Evolutionary conservation across 108 stramenopile genomes (phyloP).

Genomic region (Chaetoceros tenuissimus): DNA sequence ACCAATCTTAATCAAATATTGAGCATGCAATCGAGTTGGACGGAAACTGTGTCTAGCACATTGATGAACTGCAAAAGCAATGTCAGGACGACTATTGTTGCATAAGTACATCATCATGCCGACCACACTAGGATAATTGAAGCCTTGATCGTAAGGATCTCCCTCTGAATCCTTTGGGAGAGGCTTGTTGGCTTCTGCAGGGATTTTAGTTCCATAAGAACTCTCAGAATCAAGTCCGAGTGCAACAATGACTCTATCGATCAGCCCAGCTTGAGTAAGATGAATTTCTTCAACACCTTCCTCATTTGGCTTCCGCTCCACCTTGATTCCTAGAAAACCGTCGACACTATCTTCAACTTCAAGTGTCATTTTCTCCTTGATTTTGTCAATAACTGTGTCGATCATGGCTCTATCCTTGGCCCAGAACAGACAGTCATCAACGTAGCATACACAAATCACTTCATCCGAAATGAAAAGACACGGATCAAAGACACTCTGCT

Average conservation of each 20-base stretch:
- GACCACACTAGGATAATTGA: conserved; percentile 1
- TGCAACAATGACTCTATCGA: conserved; percentile 2
- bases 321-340: conserved; percentile 31
- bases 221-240: not conserved
- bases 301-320: conserved; percentile 7
- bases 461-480: conserved; percentile 11
- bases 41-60: conserved; percentile 15
- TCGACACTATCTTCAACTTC: conserved; percentile 15
- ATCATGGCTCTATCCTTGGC: not conserved
- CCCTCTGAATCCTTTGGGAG: conserved; percentile 14
- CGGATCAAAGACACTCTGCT: conserved; percentile 3
- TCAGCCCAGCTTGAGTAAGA: conserved; percentile 14
- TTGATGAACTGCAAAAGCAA: conserved; percentile 9
- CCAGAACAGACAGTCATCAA: too few species aligned
- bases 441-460: conserved; percentile 7
- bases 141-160: conserved; percentile 6
- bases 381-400: conserved; percentile 8
- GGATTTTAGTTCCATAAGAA: conserved; percentile 3
- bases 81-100: conserved; percentile 12
- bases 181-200: conserved; percentile 7
- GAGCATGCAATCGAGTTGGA: conserved; percentile 27
- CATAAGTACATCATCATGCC: conserved; percentile 8
- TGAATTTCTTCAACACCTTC: conserved; percentile 1
- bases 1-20: conserved; percentile 26
- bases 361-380: conserved; percentile 11